Evolutionary conservation across 2,329 filamentous ascomycete species (phyloP).

Genomic region (Botrytis fabae): DNA sequence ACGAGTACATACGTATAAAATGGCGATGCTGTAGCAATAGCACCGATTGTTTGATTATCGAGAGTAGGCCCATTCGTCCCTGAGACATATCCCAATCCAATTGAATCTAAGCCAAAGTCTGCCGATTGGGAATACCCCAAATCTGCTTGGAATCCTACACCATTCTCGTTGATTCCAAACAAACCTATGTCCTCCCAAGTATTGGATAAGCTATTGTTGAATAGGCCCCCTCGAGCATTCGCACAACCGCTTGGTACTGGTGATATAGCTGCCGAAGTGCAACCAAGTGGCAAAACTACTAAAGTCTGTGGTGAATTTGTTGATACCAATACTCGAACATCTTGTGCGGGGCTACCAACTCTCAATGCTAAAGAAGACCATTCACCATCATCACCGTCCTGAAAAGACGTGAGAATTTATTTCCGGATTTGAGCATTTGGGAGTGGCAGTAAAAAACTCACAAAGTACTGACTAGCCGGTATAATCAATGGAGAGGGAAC

Average conservation of each 20-base stretch:
- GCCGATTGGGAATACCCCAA: slow-evolving; percentile 42
- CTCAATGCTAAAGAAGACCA: slow-evolving; percentile 71
- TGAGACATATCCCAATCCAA: slow-evolving; percentile 29
- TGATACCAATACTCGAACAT: slow-evolving; percentile 43
- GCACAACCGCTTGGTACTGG: slow-evolving; percentile 42
- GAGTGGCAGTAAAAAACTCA: slow-evolving; percentile 8
- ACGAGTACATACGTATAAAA: slow-evolving; percentile 43
- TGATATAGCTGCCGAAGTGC: slow-evolving; percentile 39
- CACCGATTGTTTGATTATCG: slow-evolving; percentile 30
- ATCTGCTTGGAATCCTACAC: slow-evolving; percentile 44
- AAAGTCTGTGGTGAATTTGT: slow-evolving; percentile 44
- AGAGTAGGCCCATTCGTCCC: slow-evolving; percentile 32
- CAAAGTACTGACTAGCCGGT: slow-evolving; percentile 32
- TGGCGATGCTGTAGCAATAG: slow-evolving; percentile 40
- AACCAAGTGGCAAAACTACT: slow-evolving; percentile 40
- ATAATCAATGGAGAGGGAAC: slow-evolving; percentile 28
- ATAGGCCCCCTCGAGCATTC: slow-evolving; percentile 57
- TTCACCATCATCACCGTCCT: slow-evolving; percentile 64
- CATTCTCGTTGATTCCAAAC: slow-evolving; percentile 43
- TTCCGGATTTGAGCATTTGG: neutral
- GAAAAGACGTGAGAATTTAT: slow-evolving; percentile 33
- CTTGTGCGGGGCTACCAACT: slow-evolving; percentile 54
- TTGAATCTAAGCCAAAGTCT: slow-evolving; percentile 29
- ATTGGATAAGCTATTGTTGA: slow-evolving; percentile 52
- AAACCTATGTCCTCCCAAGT: slow-evolving; percentile 50